Conservation (phyloP, 225 moss, liverwort and hornwort species). For the Neckera pumila region DNA sequence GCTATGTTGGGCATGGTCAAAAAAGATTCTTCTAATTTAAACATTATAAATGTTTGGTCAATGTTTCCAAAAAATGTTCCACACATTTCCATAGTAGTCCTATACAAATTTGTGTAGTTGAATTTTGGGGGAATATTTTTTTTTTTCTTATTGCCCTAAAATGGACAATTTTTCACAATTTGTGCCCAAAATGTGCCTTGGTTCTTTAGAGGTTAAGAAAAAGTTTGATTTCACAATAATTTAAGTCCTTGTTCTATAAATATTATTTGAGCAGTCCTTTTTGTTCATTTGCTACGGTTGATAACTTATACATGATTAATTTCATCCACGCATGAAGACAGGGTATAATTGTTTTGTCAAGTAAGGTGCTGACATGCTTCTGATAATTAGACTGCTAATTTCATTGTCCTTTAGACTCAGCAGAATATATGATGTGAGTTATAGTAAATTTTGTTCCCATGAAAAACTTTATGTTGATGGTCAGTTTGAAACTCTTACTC, state of each 20-base stretch:
- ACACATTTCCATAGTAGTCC: too few relatives aligned
- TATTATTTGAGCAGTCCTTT: not conserved
- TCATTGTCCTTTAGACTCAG: not conserved
- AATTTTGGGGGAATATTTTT: too few relatives aligned
- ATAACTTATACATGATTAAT: not conserved
- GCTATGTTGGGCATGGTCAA: rapidly evolving
- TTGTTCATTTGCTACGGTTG: rapidly evolving
- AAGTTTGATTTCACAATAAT: too few relatives aligned
- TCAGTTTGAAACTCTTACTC: not conserved
- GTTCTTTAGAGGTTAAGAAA: too few relatives aligned
- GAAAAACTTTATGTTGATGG: not conserved
- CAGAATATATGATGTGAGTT: too few relatives aligned
- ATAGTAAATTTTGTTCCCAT: not conserved
- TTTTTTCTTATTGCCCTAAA: not conserved
- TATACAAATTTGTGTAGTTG: not conserved
- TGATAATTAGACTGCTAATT: not conserved
- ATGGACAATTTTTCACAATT: not conserved
- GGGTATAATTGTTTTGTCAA: not conserved
- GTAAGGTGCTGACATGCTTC: not conserved
- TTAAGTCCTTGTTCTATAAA: too few relatives aligned
- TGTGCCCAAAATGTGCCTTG: rapidly evolving
- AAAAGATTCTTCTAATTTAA: not conserved
- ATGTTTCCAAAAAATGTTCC: not conserved
- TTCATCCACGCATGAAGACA: not conserved
- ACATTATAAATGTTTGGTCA: not conserved